phyloP scores from a whole-genome alignment of 805 yeast genomes.

The Wickerhamomyces bovis region DNA sequence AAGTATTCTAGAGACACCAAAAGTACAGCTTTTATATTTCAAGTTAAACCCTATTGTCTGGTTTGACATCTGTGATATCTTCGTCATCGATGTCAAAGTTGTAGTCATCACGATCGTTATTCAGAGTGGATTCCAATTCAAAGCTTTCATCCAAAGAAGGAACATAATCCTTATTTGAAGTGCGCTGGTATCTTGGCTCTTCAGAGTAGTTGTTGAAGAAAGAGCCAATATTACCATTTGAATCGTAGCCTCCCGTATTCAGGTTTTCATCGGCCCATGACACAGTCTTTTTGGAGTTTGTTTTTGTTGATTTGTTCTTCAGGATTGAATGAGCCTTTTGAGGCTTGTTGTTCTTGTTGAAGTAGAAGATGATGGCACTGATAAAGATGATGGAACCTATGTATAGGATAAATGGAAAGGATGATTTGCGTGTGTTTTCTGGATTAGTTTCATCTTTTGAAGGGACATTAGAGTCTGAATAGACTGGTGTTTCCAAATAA shows the following conservation, averaged over 20 bases:
- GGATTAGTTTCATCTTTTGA: conserved; percentile 2
- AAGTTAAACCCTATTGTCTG: not conserved
- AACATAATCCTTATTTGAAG: conserved; percentile 4
- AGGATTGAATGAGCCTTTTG: conserved; percentile 17
- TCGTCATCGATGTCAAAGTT: conserved; percentile 20
- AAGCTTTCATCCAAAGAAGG: conserved; percentile 12
- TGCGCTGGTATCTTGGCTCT: conserved; percentile 12
- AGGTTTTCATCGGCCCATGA: conserved; percentile 32
- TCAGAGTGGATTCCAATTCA: conserved; percentile 13
- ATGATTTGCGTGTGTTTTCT: conserved; percentile 11
- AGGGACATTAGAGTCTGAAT: conserved; percentile 8
- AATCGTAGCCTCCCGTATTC: not conserved
- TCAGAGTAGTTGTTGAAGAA: conserved; percentile 16
- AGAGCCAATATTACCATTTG: conserved; percentile 11
- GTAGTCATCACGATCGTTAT: conserved; percentile 5
- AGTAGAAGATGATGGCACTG: conserved; percentile 15
- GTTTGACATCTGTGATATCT: not conserved
- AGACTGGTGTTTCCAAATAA: conserved; percentile 22
- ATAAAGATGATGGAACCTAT: conserved; percentile 14
- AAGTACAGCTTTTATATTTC: not conserved
- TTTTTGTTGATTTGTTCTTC: conserved; percentile 8
- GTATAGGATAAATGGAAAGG: conserved; percentile 20
- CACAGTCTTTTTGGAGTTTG: conserved; percentile 25
- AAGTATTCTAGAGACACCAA: not conserved
- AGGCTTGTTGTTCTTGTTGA: conserved; percentile 12